These are phyloP conservation scores for Knufia fluminis DNA, from an alignment of 2,329 filamentous ascomycete genomes.

Conservation along the genomic window DNA sequence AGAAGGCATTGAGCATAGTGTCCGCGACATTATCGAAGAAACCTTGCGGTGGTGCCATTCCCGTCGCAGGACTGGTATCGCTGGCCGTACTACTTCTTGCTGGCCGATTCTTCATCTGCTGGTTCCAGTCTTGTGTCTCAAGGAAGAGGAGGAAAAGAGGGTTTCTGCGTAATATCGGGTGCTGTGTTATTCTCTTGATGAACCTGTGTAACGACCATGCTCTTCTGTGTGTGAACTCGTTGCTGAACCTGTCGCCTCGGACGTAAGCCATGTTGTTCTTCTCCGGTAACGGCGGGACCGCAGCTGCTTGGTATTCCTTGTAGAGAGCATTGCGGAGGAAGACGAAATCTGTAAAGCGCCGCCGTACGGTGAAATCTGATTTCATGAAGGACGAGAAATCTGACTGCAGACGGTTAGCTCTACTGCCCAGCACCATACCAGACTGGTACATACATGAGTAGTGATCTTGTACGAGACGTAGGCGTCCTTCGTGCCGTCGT, in stretches of 20 bases:
- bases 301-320: constrained; percentile 81
- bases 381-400: constrained; percentile 90
- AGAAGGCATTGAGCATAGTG: constrained; percentile 93
- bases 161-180: constrained; percentile 78
- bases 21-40: constrained; percentile 95
- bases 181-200: constrained; percentile 72
- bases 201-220: constrained; percentile 89
- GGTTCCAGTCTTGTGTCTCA: constrained; percentile 92
- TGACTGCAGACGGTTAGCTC: constrained; percentile 51
- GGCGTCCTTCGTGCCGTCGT: constrained; percentile 89
- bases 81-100: constrained; percentile 50
- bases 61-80: constrained; percentile 30
- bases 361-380: constrained; percentile 66
- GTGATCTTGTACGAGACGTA: constrained; percentile 94
- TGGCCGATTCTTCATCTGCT: constrained; percentile 75
- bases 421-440: too few relatives aligned
- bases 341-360: constrained; percentile 95
- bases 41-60: constrained; percentile 43
- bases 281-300: constrained; percentile 88
- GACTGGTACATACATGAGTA: constrained; percentile 63
- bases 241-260: constrained; percentile 85
- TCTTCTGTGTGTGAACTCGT: constrained; percentile 81
- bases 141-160: constrained; percentile 80
- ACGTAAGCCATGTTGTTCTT: constrained; percentile 99
- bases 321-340: constrained; percentile 88